These are phyloP conservation scores for Lactarius psammicola DNA, from an alignment of 768 basidiomycete species.

Conservation along the genomic window DNA sequence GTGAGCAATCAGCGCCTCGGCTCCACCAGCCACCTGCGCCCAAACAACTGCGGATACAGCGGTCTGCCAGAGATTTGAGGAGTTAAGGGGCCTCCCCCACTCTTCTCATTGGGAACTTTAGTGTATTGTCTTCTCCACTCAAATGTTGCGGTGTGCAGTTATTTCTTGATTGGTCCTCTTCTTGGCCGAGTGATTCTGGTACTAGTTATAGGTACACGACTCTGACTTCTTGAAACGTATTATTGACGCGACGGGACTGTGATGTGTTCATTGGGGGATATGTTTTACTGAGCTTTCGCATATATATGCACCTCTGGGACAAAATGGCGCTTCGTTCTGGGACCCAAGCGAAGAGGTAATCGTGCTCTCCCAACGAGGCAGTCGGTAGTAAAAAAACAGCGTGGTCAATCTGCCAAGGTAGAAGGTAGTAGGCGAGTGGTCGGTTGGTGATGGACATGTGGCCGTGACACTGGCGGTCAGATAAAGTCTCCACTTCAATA, in stretches of 20 bases:
- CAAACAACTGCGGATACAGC: constrained; percentile 9
- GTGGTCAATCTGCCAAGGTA: too few species aligned
- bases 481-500: too few species aligned
- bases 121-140: not conserved
- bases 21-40: constrained; percentile 1
- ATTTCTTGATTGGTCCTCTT: not conserved
- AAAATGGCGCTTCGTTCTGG: not conserved
- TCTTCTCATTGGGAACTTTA: not conserved
- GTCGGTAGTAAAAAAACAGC: not conserved
- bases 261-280: not conserved
- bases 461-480: not conserved
- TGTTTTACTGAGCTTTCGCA: not conserved
- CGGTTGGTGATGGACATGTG: not conserved
- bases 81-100: not conserved
- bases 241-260: too few species aligned
- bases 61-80: constrained; percentile 29
- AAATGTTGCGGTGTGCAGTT: not conserved
- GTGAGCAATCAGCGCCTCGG: not conserved
- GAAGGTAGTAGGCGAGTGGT: not conserved
- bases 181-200: too few species aligned
- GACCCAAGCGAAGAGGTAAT: not conserved
- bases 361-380: not conserved
- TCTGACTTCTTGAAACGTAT: too few species aligned
- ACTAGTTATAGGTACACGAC: too few species aligned
- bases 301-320: not conserved